Evolutionary conservation across 768 basidiomycete species (phyloP).

Genomic region (Hygrocybe punicea): DNA sequence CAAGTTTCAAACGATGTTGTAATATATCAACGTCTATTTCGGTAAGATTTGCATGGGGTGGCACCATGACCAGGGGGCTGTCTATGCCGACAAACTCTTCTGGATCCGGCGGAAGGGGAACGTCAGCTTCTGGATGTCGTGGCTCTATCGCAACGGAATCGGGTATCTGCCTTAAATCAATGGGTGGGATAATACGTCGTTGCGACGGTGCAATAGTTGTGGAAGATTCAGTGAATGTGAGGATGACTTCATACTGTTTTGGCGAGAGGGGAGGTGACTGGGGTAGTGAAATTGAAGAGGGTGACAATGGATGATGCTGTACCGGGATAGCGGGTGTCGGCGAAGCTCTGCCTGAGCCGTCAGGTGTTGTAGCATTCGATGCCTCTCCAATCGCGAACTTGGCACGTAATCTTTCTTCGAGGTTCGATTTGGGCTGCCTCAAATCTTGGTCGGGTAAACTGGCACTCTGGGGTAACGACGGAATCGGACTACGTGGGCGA

Average conservation of each 20-base stretch:
- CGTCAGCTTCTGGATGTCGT: background rate
- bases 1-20: conserved; percentile 61
- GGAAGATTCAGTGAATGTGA: background rate
- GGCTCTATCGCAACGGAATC: background rate
- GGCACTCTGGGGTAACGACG: conserved; percentile 17
- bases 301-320: conserved; percentile 38
- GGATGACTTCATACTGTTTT: conserved; percentile 7
- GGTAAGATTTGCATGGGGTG: background rate
- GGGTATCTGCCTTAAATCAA: background rate
- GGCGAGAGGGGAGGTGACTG: conserved; percentile 35
- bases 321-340: conserved; percentile 6
- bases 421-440: conserved; percentile 48
- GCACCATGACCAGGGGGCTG: background rate
- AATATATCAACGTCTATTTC: conserved; percentile 49
- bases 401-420: conserved; percentile 73
- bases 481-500: conserved; percentile 13
- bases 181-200: background rate
- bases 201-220: background rate
- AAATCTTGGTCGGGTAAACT: conserved; percentile 6
- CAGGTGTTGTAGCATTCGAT: conserved; percentile 43
- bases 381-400: conserved; percentile 57
- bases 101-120: conserved; percentile 4
- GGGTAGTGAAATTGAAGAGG: conserved; percentile 44
- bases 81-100: background rate
- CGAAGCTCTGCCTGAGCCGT: conserved; percentile 34